Percentiles rank a stretch among this genome's conserved stretches.
Conservation (phyloP, 495 filamentous ascomycete genomes). For the Daldinia concentrica region DNA sequence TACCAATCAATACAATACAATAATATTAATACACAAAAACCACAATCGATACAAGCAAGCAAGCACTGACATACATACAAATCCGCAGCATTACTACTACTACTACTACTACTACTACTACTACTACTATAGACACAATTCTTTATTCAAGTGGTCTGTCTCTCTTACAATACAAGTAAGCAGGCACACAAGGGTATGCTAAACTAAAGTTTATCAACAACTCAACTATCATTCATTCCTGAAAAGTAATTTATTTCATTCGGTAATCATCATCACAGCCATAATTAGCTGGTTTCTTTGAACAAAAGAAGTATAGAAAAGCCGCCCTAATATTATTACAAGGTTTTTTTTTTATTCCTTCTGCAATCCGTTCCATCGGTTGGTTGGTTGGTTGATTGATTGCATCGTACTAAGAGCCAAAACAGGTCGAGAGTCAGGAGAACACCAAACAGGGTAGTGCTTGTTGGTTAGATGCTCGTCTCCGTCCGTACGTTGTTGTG, state of each 20-base stretch:
- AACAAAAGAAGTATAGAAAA: not conserved
- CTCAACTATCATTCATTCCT: not conserved
- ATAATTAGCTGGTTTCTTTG: not conserved
- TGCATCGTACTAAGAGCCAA: not conserved
- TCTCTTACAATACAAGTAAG: not conserved
- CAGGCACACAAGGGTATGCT: constrained; percentile 5
- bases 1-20: no score
- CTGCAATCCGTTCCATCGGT: constrained; percentile 4
- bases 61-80: not conserved
- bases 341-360: not conserved
- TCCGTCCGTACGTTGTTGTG: not conserved
- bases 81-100: not conserved
- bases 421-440: not conserved
- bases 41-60: not conserved
- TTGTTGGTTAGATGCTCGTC: not conserved
- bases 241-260: constrained; percentile 10
- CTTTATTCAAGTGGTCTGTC: constrained; percentile 6
- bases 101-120: no score
- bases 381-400: not conserved
- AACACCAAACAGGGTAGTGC: not conserved
- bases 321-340: constrained; percentile 25
- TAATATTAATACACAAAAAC: no score
- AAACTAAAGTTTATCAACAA: not conserved
- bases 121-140: not conserved
- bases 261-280: constrained; percentile 2